Evolutionary conservation across 192 early-diverging fungal genomes (phyloP), one percentile per base, ranked within the genome.

Genomic region (Coemansia sp.): DNA sequence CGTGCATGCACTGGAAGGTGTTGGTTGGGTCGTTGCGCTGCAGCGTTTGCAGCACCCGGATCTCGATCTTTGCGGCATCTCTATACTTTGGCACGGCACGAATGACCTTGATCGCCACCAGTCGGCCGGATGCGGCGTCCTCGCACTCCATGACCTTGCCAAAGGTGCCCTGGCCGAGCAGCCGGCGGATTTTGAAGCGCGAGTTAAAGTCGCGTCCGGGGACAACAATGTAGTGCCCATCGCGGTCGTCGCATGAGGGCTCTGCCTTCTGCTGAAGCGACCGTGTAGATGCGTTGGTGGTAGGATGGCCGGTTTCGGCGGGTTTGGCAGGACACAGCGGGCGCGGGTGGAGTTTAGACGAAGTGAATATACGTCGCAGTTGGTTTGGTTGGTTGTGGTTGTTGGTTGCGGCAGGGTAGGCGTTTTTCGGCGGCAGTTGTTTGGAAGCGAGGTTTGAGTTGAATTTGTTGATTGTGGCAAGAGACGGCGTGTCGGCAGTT

Each of bases 161-260:
- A 84, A 96, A 98, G 2, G 97, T 98, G 10, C 97, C 97, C 74
- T 97, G 95, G 4, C 97, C 97, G 24, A 98, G 80, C 36, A 93
- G 76, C 11, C 87, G 81, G 46, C 91, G 79, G 62, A 98, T 96
- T 68, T 81, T 81, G 87, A 90, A 97, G 85, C 91, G 82, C 53
- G 80, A 56, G 8, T 86, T 93, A 40, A 97, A 83, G 66, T 89
- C 86, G 39, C 88, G 83, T 29, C 85, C 83, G 0, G 83, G 83
- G 11, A 82, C 82, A 18, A 97, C 87, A 76, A 92, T 89, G 59
- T 90, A 97, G 78, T 95, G 91, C 3, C 95, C 95, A n/a, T 97
- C 93, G 56, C 91, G 89, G 71, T 95, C 93, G 64, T 93, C 93
- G 72, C 88, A 90, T 11, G 73, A 71, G 50, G 61, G 79, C 67